These are phyloP conservation scores for Podila epicladia DNA, from an alignment of 192 early-diverging fungal genomes.

Conservation along the genomic window DNA sequence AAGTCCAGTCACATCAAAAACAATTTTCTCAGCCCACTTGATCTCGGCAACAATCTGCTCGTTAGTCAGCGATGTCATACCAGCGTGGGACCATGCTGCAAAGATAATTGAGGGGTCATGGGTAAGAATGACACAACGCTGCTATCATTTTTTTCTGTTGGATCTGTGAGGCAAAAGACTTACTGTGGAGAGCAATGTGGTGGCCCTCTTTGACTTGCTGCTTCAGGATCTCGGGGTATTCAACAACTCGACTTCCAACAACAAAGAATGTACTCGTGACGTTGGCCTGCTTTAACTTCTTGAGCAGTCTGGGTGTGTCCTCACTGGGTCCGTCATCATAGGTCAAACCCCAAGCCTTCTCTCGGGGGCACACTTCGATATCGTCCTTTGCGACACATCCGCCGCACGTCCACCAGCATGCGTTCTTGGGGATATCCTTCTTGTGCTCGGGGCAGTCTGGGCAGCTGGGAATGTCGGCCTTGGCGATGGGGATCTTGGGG, in stretches of 20 bases:
- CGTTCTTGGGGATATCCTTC: slow-evolving; percentile 25
- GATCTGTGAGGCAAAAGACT: not conserved
- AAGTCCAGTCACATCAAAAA: slow-evolving; percentile 59
- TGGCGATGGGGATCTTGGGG: slow-evolving; percentile 37
- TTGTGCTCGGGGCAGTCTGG: slow-evolving; percentile 35
- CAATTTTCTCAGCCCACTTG: slow-evolving; percentile 54
- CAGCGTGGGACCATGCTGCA: slow-evolving; percentile 61
- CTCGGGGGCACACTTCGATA: slow-evolving; percentile 54
- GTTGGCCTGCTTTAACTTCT: slow-evolving; percentile 50
- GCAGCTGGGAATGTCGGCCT: slow-evolving; percentile 33
- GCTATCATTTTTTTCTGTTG: not conserved
- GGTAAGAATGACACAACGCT: not conserved
- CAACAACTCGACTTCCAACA: slow-evolving; percentile 58
- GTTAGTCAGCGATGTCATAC: slow-evolving; percentile 59
- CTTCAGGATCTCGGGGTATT: slow-evolving; percentile 54
- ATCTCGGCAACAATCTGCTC: slow-evolving; percentile 67
- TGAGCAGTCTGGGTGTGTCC: slow-evolving; percentile 53
- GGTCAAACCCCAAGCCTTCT: slow-evolving; percentile 58
- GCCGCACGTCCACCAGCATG: slow-evolving; percentile 61
- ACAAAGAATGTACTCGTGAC: slow-evolving; percentile 58
- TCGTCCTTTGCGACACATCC: slow-evolving; percentile 57
- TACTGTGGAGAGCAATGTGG: slow-evolving; percentile 50
- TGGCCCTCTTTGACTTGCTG: slow-evolving; percentile 36
- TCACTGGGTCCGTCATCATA: slow-evolving; percentile 62
- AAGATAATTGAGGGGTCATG: not conserved